Percentiles rank a stretch among this genome's conserved stretches.
Evolutionary conservation across 2,329 filamentous ascomycete genomes (phyloP).

Genomic region (Fonsecaea nubica): DNA sequence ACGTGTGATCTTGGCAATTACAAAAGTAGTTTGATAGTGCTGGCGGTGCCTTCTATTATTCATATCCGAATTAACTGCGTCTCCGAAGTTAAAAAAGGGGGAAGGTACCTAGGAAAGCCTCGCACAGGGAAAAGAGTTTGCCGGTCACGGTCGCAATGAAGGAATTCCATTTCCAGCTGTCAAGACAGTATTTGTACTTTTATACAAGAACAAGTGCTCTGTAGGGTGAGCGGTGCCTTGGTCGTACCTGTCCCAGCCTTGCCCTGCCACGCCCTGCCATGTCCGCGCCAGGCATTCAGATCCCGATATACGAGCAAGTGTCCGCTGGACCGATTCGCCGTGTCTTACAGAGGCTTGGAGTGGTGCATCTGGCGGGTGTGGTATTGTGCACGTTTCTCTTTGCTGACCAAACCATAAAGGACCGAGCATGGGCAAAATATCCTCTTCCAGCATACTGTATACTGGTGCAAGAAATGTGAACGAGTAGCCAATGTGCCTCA

Average conservation of each 20-base stretch:
- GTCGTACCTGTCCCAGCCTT: background rate
- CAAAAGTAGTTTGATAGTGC: no score
- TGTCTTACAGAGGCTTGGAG: background rate
- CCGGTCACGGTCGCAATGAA: background rate
- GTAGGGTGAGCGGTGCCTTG: background rate
- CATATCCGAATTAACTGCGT: background rate
- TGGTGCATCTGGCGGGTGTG: background rate
- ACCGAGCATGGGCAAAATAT: background rate
- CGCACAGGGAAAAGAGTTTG: background rate
- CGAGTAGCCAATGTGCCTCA: slow-evolving; percentile 6
- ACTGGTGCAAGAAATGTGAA: background rate
- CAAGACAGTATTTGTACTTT: background rate
- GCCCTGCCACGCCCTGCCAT: background rate
- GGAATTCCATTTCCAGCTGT: background rate
- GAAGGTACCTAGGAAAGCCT: background rate
- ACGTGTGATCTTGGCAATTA: background rate
- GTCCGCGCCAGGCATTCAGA: background rate
- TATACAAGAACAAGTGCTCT: background rate
- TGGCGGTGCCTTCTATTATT: no score
- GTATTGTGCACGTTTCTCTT: background rate
- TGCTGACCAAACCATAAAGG: background rate
- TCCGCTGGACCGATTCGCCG: background rate
- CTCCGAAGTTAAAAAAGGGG: background rate
- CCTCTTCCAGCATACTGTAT: background rate
- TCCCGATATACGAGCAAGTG: background rate